Conservation (phyloP, 495 filamentous ascomycete species). For the Lasiosphaeria ovina region DNA sequence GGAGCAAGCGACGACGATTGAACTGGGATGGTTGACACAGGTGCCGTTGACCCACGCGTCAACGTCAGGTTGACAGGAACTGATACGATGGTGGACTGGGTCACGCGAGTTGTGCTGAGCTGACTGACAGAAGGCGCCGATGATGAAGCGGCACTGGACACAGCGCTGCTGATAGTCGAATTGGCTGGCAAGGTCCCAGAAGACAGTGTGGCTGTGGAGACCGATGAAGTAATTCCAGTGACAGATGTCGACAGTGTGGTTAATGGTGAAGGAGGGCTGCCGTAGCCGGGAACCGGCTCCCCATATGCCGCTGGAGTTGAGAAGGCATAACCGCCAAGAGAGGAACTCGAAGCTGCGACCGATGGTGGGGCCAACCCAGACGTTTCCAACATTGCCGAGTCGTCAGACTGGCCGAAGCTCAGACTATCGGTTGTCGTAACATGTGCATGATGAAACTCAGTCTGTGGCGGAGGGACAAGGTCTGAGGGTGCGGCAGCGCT, state of each 20-base stretch:
- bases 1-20: neutral
- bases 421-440: neutral
- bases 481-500: neutral
- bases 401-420: neutral
- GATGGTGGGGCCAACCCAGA: no score
- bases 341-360: neutral
- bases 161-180: no score
- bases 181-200: no score
- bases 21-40: neutral
- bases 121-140: neutral
- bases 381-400: neutral
- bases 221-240: no score
- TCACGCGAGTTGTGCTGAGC: no score
- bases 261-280: neutral
- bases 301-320: constrained; percentile 15
- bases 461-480: constrained; percentile 17
- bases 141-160: neutral
- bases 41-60: neutral
- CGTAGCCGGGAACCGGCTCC: constrained; percentile 11
- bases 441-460: constrained; percentile 19
- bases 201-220: no score
- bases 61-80: neutral
- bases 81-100: neutral
- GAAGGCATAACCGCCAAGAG: constrained; percentile 17
- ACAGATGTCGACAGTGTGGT: neutral